Base-by-base conservation (phyloP, 2,329 filamentous ascomycete species). In the Sordariomycetes sp. region DNA sequence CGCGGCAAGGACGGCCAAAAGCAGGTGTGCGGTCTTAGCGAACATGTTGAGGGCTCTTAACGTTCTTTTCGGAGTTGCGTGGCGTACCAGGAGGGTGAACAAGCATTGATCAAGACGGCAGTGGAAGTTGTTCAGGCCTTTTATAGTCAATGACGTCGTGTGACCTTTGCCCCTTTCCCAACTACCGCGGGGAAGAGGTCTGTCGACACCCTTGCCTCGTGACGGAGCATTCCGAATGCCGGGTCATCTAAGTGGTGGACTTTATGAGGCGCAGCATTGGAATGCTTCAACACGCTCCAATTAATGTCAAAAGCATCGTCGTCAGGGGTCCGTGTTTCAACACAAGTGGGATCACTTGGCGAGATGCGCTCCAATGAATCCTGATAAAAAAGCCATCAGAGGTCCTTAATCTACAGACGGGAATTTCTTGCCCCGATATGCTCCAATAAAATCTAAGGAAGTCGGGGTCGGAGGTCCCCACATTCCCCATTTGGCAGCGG, bases 1-100 rank as follows among this genome's bases (percentile, higher is more conserved):
- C 10, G 36, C 36, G 13, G 36, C 36, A 39, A 39, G 63, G 15
- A 64, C 17, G 1, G 61, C 39, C 32, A 57, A 48, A 8, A 58
- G 35, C 22, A 58, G 3, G 20, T 54, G 53, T 39, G 6, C 36
- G 36, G 36, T 17, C 10, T 39, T 39, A 17, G 36, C 36, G 36
- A 39, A 3, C 36, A 39, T 39, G 36, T 7, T 10, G 10, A 12
- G 36, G 15, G 36, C 36, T 39, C 13, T 5, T 3, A 13, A 17
- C 13, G 36, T 13, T 39, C 10, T 39, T 12, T 39, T 12, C 36
- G 6, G 13, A 10, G 10, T 13, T 12, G 15, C 13, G 36, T 39
- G 12, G 36, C 13, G 6, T 5, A 2, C 28, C 36, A 39, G 13
- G 10, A 12, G 6, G 12, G 13, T 39, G 13, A 10, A 3, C 36